Percentiles rank a stretch among this genome's conserved stretches.
Evolutionary conservation across 768 basidiomycete species (phyloP).

Genomic region (Cyclocybe aegerita): DNA sequence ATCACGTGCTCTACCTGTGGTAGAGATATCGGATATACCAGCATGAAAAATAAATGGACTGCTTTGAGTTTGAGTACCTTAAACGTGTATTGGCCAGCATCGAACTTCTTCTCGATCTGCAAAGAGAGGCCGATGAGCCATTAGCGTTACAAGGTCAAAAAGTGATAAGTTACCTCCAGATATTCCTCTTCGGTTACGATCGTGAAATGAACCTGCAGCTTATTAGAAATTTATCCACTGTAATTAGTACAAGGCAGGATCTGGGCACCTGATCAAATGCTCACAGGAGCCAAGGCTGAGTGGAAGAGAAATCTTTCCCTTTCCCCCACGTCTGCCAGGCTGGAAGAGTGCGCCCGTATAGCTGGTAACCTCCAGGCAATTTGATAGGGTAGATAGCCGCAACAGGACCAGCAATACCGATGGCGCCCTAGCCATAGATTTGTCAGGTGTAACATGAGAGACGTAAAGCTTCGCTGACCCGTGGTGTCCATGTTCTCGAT

Average conservation of each 20-base stretch:
- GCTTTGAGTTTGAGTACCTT: constrained; percentile 29
- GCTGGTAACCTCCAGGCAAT: constrained; percentile 65
- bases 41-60: not conserved
- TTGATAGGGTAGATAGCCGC: constrained; percentile 67
- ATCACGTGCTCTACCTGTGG: constrained; percentile 45
- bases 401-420: constrained; percentile 69
- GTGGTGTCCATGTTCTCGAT: constrained; percentile 63
- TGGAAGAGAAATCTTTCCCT: constrained; percentile 42
- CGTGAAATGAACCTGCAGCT: constrained; percentile 50
- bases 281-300: constrained; percentile 57
- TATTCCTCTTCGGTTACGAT: constrained; percentile 48
- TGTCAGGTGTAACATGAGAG: not conserved
- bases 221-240: not conserved
- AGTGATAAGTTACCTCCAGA: constrained; percentile 33
- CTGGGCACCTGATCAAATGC: constrained; percentile 58
- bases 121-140: not conserved
- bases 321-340: constrained; percentile 66
- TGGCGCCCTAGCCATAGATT: constrained; percentile 45
- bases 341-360: constrained; percentile 62
- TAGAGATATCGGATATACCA: constrained; percentile 7
- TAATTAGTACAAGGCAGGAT: not conserved
- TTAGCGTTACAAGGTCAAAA: not conserved
- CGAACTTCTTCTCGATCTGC: constrained; percentile 52
- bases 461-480: constrained; percentile 31
- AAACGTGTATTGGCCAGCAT: constrained; percentile 52